These are phyloP conservation scores for Atalantia buxifolia DNA, from an alignment of 345 rosid genomes.

Conservation along the genomic window DNA sequence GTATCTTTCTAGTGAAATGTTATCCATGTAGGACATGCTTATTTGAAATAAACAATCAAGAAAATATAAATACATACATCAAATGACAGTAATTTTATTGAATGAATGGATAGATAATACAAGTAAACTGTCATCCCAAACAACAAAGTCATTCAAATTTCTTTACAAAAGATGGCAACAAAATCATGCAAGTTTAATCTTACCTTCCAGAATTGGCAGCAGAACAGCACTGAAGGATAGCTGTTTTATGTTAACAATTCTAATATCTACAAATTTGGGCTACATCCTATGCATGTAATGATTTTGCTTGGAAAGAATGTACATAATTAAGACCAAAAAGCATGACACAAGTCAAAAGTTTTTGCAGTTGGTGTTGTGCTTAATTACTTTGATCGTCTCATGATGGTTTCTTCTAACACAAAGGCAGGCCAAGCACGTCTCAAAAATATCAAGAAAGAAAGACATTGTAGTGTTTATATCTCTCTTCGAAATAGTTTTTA, in stretches of 20 bases:
- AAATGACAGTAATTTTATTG: background rate
- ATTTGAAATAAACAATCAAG: background rate
- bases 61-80: background rate
- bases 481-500: too few relatives aligned
- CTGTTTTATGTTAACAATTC: background rate
- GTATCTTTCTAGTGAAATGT: background rate
- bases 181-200: background rate
- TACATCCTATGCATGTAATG: background rate
- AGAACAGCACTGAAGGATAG: background rate
- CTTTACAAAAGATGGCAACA: background rate
- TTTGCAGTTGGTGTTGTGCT: background rate
- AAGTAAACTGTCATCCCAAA: background rate
- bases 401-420: conserved; percentile 15
- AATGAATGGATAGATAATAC: too few relatives aligned
- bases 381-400: background rate
- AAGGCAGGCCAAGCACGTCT: conserved; percentile 35
- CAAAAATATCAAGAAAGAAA: background rate
- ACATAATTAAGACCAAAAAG: conserved; percentile 7
- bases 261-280: background rate
- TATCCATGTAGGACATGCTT: too few relatives aligned
- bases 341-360: background rate
- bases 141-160: background rate
- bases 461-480: too few relatives aligned
- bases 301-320: background rate
- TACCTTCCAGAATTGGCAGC: background rate